Conservation (phyloP, 2,329 filamentous ascomycete species). For the Botrytis hyacinthi region DNA sequence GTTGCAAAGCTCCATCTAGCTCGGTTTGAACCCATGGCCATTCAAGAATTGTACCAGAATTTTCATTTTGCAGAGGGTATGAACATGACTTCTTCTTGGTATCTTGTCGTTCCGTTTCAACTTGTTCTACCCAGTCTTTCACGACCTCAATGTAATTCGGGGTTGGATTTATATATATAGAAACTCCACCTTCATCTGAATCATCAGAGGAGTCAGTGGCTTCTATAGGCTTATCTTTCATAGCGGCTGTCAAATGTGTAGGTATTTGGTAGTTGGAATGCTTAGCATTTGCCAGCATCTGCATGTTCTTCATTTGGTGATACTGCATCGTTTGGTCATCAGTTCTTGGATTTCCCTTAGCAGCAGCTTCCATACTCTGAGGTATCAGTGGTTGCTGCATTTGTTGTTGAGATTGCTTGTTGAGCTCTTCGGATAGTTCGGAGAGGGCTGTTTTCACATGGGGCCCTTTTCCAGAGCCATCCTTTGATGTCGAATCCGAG, state of each 20-base stretch:
- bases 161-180: not conserved
- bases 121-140: not conserved
- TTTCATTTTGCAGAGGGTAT: not conserved
- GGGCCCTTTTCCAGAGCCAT: not conserved
- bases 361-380: not conserved
- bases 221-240: not conserved
- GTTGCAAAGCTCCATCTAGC: not conserved
- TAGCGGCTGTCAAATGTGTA: not conserved
- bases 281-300: not conserved
- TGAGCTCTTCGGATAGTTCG: not conserved
- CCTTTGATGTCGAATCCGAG: no score
- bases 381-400: not conserved
- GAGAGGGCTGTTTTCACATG: not conserved
- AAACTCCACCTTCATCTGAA: not conserved
- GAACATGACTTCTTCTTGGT: not conserved
- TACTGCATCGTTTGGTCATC: not conserved
- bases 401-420: not conserved
- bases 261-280: not conserved
- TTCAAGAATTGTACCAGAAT: not conserved
- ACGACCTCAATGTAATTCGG: not conserved
- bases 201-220: not conserved
- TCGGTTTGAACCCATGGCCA: slow-evolving; percentile 6
- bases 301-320: not conserved
- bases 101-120: not conserved
- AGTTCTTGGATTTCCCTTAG: not conserved